phyloP scores from a whole-genome alignment of 768 basidiomycete species.

The Lactarius deliciosus region DNA sequence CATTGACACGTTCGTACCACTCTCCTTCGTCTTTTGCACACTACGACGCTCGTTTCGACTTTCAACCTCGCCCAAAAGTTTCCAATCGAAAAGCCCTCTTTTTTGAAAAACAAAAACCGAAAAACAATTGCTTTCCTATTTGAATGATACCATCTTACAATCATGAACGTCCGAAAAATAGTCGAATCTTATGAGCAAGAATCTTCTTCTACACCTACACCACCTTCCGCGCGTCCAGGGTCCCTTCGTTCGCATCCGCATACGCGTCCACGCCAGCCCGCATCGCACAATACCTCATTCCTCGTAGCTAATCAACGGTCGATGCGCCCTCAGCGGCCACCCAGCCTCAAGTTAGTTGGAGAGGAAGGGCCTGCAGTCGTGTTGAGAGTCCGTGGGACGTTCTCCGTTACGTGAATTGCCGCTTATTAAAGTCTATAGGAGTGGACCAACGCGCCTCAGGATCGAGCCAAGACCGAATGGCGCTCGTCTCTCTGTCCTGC shows the following conservation, averaged over 20 bases:
- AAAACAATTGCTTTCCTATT: background rate
- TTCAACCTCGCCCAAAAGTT: background rate
- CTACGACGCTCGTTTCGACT: slow-evolving; percentile 1
- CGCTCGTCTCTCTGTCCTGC: slow-evolving; percentile 10
- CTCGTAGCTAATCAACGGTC: slow-evolving; percentile 3
- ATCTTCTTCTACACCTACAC: background rate
- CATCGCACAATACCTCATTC: background rate
- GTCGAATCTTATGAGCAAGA: slow-evolving; percentile 24
- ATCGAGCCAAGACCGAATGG: slow-evolving; percentile 3
- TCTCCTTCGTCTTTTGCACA: background rate
- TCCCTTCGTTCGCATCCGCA: slow-evolving; percentile 1
- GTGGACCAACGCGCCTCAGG: slow-evolving; percentile 12
- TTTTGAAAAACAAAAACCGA: background rate
- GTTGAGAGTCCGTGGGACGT: slow-evolving; percentile 13
- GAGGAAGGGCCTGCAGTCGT: slow-evolving; percentile 14
- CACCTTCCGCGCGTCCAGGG: background rate
- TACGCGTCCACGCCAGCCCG: background rate
- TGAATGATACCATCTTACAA: slow-evolving; percentile 13
- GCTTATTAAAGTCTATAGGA: slow-evolving; percentile 12
- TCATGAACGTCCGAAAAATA: slow-evolving; percentile 23
- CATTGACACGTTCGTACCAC: background rate
- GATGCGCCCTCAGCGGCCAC: slow-evolving; percentile 10
- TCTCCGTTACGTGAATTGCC: background rate
- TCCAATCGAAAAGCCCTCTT: background rate
- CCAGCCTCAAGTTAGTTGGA: slow-evolving; percentile 13